Conservation (phyloP, 2,329 filamentous ascomycete species). For the Didymosphaeria variabile region DNA sequence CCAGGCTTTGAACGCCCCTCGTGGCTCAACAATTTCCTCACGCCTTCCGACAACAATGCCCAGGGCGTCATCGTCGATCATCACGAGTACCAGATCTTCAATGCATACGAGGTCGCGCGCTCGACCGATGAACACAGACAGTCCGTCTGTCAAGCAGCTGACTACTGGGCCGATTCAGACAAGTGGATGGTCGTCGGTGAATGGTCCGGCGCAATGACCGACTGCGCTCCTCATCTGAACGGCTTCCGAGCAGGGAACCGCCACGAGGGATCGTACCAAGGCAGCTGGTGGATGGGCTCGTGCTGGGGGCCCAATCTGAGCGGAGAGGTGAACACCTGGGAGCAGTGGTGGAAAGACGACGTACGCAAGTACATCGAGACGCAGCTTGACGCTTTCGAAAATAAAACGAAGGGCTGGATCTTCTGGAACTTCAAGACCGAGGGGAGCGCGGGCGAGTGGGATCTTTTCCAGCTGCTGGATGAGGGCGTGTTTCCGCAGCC, state of each 20-base stretch:
- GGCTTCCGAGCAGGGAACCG: conserved; percentile 62
- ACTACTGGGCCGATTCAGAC: conserved; percentile 61
- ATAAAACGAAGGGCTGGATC: conserved; percentile 61
- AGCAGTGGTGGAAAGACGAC: conserved; percentile 55
- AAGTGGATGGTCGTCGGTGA: conserved; percentile 74
- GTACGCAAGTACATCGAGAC: conserved; percentile 62
- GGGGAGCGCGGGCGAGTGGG: conserved; percentile 60
- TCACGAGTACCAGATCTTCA: conserved; percentile 74
- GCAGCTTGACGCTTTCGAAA: conserved; percentile 64
- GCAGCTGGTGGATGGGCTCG: conserved; percentile 59
- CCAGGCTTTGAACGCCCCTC: conserved; percentile 58
- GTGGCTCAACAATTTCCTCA: conserved; percentile 69
- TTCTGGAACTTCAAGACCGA: conserved; percentile 70
- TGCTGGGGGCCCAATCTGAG: conserved; percentile 59
- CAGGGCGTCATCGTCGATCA: conserved; percentile 69
- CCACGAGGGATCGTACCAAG: conserved; percentile 64
- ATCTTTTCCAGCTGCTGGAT: conserved; percentile 59
- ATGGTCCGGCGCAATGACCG: conserved; percentile 73
- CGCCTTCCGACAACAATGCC: conserved; percentile 56
- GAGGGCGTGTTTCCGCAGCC: conserved; percentile 60
- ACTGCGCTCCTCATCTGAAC: conserved; percentile 61
- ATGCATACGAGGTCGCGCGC: conserved; percentile 58
- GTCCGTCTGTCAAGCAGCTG: conserved; percentile 64
- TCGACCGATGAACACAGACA: conserved; percentile 62
- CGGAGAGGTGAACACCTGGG: conserved; percentile 60